phyloP scores from a whole-genome alignment of 2,329 filamentous ascomycete species.

The Atkinsonella hypoxylon region DNA sequence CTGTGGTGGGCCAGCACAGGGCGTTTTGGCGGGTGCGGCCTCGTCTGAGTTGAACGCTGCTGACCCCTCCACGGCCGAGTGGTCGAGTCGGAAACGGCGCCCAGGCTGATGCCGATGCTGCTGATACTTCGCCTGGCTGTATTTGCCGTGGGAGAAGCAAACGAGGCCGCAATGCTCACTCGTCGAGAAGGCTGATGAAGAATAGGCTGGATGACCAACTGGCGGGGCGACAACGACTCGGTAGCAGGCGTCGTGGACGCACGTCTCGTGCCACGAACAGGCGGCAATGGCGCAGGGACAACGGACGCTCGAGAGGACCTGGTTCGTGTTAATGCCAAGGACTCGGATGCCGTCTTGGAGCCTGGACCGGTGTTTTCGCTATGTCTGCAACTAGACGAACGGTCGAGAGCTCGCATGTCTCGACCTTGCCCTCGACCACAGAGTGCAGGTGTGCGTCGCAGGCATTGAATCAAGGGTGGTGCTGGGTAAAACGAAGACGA shows the following conservation, averaged over 20 bases:
- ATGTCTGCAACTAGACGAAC: background rate
- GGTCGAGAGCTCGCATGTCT: conserved; percentile 5
- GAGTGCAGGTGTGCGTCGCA: background rate
- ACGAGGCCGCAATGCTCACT: no score
- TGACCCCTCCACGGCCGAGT: background rate
- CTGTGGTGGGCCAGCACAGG: background rate
- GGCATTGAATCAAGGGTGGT: background rate
- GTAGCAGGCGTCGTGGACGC: background rate
- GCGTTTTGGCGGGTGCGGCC: background rate
- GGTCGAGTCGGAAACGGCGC: background rate
- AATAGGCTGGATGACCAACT: background rate
- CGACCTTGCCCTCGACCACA: background rate
- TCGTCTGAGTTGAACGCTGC: background rate
- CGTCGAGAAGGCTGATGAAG: background rate
- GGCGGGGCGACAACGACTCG: background rate
- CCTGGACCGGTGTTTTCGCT: background rate
- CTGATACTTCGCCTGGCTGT: background rate
- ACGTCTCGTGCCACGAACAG: background rate
- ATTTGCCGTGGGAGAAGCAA: background rate
- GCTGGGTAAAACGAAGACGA: background rate
- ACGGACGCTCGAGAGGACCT: background rate
- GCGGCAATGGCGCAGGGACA: background rate
- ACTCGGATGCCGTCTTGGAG: background rate
- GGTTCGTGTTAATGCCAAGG: background rate
- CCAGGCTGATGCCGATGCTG: background rate